Conservation (phyloP, 305 asterid species). For the Plantago lanceolata region DNA sequence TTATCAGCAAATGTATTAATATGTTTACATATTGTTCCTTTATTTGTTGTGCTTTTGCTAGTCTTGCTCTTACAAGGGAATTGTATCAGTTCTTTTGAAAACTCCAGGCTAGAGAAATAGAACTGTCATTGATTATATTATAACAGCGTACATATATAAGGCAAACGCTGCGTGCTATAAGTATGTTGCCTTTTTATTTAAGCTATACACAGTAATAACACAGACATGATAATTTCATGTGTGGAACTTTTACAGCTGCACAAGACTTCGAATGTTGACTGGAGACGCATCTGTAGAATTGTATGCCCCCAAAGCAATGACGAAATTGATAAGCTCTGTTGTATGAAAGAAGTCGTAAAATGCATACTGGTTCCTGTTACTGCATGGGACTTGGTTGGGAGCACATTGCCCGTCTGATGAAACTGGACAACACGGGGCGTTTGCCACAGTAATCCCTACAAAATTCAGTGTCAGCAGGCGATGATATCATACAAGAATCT, state of each 20-base stretch:
- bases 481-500: not conserved
- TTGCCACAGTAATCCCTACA: constrained; percentile 19
- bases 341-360: constrained; percentile 45
- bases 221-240: not conserved
- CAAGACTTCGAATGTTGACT: constrained; percentile 31
- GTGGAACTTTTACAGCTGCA: constrained; percentile 17
- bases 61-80: no score
- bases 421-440: constrained; percentile 37
- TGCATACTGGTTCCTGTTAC: constrained; percentile 21
- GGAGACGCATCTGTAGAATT: constrained; percentile 35
- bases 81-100: no score
- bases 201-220: no score
- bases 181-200: no score
- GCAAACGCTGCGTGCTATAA: no score
- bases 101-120: no score
- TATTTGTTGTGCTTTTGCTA: no score
- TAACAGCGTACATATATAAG: no score
- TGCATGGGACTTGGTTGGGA: constrained; percentile 28
- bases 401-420: constrained; percentile 32
- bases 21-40: no score
- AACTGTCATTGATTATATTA: no score
- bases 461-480: not conserved
- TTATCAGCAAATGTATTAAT: no score
- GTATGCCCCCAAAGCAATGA: constrained; percentile 30
- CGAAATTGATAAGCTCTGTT: constrained; percentile 23